Evolutionary conservation across 73 alveolate species (phyloP).

Genomic region (Diophrys appendiculata): DNA sequence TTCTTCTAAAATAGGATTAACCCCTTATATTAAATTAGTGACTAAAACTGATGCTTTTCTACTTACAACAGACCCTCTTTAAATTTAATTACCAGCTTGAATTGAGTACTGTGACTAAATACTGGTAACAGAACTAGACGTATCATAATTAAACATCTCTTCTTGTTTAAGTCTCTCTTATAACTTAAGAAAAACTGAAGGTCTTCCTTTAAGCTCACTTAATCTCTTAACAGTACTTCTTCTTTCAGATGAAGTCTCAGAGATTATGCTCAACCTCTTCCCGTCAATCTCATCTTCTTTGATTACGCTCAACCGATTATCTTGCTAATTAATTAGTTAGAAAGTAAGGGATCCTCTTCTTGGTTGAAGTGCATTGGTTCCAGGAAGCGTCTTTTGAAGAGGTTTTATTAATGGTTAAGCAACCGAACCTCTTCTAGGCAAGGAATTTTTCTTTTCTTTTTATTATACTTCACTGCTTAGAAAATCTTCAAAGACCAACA

Average conservation of each 20-base stretch:
- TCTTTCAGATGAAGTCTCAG: neutral
- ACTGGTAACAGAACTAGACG: neutral
- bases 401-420: neutral
- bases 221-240: neutral
- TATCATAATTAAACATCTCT: neutral
- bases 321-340: neutral
- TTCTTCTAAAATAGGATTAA: neutral
- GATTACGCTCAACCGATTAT: neutral
- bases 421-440: neutral
- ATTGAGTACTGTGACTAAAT: neutral
- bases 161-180: neutral
- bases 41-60: neutral
- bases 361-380: neutral
- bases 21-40: neutral
- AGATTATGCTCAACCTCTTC: neutral
- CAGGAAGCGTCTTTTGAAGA: neutral
- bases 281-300: neutral
- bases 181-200: neutral
- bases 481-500: neutral
- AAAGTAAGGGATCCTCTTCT: neutral
- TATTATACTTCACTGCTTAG: neutral
- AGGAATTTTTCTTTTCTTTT: neutral
- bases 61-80: neutral
- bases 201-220: neutral
- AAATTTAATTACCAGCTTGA: neutral